These are phyloP conservation scores for Asterophora lycoperdoides DNA, from an alignment of 768 basidiomycete genomes.

Conservation along the genomic window DNA sequence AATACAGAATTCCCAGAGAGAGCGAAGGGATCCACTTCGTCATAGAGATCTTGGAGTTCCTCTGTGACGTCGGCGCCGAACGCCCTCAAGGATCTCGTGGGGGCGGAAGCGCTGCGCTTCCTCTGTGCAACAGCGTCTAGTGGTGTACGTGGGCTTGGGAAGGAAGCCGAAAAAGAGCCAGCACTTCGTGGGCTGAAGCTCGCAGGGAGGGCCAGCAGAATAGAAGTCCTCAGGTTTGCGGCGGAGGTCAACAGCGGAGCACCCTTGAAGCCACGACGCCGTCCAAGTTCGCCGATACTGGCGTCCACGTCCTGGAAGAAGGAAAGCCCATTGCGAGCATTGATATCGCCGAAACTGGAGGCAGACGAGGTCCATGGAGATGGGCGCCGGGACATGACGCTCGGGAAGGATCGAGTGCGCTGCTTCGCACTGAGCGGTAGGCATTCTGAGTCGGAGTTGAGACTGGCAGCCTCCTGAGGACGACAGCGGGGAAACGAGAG, in stretches of 20 bases:
- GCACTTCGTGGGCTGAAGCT: constrained; percentile 17
- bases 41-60: constrained; percentile 17
- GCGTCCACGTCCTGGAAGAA: too few relatives aligned
- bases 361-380: too few relatives aligned
- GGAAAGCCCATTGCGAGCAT: too few relatives aligned
- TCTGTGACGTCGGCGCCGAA: constrained; percentile 11
- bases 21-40: constrained; percentile 18
- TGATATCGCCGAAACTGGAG: too few relatives aligned
- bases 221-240: constrained; percentile 11
- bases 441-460: too few relatives aligned
- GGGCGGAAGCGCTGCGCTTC: constrained; percentile 20
- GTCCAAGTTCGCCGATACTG: too few relatives aligned
- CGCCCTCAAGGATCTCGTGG: constrained; percentile 13
- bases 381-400: too few relatives aligned
- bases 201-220: constrained; percentile 20
- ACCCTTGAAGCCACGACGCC: constrained; percentile 27
- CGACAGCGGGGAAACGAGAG: too few relatives aligned
- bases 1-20: constrained; percentile 14
- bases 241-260: constrained; percentile 20
- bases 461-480: too few relatives aligned
- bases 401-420: too few relatives aligned
- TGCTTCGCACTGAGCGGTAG: too few relatives aligned
- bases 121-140: constrained; percentile 21
- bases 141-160: constrained; percentile 16
- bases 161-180: constrained; percentile 8